Evolutionary conservation across 2,329 filamentous ascomycete species (phyloP).

Genomic region (Cryoendolithus antarcticus): DNA sequence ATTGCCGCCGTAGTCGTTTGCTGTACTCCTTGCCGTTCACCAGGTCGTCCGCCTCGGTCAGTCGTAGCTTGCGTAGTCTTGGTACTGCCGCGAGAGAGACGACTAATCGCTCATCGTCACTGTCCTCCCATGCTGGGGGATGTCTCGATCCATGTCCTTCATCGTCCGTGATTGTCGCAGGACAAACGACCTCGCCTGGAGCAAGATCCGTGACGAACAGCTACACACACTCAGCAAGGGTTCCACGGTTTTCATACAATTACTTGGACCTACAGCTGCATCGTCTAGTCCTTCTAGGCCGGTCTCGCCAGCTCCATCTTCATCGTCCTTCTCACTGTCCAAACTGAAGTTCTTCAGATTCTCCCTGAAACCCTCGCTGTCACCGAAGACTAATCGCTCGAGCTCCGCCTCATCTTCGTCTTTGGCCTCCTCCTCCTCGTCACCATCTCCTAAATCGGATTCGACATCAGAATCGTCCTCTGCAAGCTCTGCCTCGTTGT

Average conservation of each 20-base stretch:
- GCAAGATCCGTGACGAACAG: constrained; percentile 75
- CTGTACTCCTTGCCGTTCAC: constrained; percentile 80
- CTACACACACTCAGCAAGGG: constrained; percentile 21
- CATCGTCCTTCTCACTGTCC: constrained; percentile 33
- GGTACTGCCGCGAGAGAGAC: constrained; percentile 69
- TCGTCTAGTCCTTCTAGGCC: constrained; percentile 57
- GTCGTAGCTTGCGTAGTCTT: constrained; percentile 69
- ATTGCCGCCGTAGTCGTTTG: constrained; percentile 63
- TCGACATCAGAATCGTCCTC: constrained; percentile 19
- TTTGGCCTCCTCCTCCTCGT: constrained; percentile 16
- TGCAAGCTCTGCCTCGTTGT: neutral
- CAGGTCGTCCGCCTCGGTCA: constrained; percentile 71
- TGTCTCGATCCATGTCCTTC: constrained; percentile 28
- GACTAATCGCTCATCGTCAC: constrained; percentile 79
- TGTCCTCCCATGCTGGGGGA: constrained; percentile 75
- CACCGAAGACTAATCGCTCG: constrained; percentile 78
- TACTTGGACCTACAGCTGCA: constrained; percentile 44
- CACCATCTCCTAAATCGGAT: constrained; percentile 8
- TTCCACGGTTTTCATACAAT: neutral
- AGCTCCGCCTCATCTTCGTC: constrained; percentile 22
- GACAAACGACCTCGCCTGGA: constrained; percentile 28
- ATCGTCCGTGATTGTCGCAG: constrained; percentile 29
- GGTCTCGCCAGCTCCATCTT: constrained; percentile 16
- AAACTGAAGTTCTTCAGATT: constrained; percentile 50
- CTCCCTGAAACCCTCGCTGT: constrained; percentile 67